phyloP scores from a whole-genome alignment of 306 rosid genomes.

The Bauhinia variegata region DNA sequence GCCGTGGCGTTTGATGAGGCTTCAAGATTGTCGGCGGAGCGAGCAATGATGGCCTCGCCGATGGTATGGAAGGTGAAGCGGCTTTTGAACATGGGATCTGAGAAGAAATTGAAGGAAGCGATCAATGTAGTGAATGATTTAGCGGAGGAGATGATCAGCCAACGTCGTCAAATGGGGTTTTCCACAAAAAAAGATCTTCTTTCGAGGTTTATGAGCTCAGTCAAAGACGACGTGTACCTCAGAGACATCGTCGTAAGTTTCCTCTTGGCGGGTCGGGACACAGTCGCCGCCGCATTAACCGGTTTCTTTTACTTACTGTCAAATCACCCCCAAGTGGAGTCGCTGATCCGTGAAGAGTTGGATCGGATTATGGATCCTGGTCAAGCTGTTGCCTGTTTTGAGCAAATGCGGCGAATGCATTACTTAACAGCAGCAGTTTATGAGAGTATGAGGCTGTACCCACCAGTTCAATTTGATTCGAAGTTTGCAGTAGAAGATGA shows the following conservation, averaged over 20 bases:
- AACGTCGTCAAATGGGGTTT: slow-evolving; percentile 44
- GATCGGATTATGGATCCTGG: slow-evolving; percentile 50
- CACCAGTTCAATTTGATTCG: slow-evolving; percentile 90
- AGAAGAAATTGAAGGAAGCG: slow-evolving; percentile 58
- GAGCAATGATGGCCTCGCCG: slow-evolving; percentile 67
- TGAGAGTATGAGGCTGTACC: slow-evolving; percentile 84
- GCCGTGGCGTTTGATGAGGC: slow-evolving; percentile 67
- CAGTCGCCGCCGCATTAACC: slow-evolving; percentile 68
- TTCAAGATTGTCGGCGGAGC: slow-evolving; percentile 63
- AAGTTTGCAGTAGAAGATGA: slow-evolving; percentile 73
- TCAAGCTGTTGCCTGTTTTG: slow-evolving; percentile 37
- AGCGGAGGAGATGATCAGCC: slow-evolving; percentile 49
- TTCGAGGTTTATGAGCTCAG: slow-evolving; percentile 71
- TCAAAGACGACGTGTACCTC: slow-evolving; percentile 58
- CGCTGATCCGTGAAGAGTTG: slow-evolving; percentile 53
- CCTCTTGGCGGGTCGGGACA: slow-evolving; percentile 86
- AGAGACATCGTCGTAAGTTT: slow-evolving; percentile 85
- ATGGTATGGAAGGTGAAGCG: slow-evolving; percentile 67
- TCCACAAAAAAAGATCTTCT: slow-evolving; percentile 54
- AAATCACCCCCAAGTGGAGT: slow-evolving; percentile 47
- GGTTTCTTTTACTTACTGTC: slow-evolving; percentile 65
- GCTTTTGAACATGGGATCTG: slow-evolving; percentile 58
- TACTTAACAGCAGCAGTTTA: slow-evolving; percentile 67
- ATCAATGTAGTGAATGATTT: slow-evolving; percentile 46
- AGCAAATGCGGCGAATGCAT: slow-evolving; percentile 60